phyloP scores from a whole-genome alignment of 1,284 basidiomycete genomes.

The Heliocybe sulcata region DNA sequence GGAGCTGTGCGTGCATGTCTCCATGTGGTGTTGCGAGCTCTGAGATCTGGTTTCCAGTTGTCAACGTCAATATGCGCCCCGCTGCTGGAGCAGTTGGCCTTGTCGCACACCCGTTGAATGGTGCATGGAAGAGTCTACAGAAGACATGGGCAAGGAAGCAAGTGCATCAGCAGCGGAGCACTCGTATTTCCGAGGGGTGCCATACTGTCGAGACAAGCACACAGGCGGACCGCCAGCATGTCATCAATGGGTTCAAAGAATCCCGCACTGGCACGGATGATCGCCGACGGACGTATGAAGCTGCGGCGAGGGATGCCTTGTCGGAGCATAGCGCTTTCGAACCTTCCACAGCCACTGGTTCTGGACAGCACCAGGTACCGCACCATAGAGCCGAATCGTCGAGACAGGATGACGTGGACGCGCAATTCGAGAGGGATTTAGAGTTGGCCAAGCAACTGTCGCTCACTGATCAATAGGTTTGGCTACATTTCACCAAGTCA shows the following conservation, averaged over 20 bases:
- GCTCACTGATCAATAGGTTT: slow-evolving; percentile 21
- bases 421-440: slow-evolving; percentile 25
- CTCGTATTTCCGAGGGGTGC: slow-evolving; percentile 30
- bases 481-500: too few relatives aligned
- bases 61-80: slow-evolving; percentile 37
- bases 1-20: slow-evolving; percentile 31
- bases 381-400: neutral
- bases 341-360: neutral
- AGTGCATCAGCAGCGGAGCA: slow-evolving; percentile 23
- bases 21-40: neutral
- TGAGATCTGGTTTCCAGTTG: slow-evolving; percentile 17
- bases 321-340: neutral
- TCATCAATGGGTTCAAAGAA: slow-evolving; percentile 19
- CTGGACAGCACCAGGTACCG: neutral
- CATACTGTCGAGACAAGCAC: slow-evolving; percentile 26
- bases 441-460: slow-evolving; percentile 29
- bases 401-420: slow-evolving; percentile 10
- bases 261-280: slow-evolving; percentile 23
- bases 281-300: slow-evolving; percentile 25
- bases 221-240: neutral
- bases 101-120: slow-evolving; percentile 34
- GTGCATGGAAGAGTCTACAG: slow-evolving; percentile 31
- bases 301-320: slow-evolving; percentile 5
- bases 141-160: slow-evolving; percentile 19
- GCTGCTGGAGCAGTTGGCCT: slow-evolving; percentile 37